Conservation (phyloP, 148 eudicot genomes). For the Arbutus unedo region DNA sequence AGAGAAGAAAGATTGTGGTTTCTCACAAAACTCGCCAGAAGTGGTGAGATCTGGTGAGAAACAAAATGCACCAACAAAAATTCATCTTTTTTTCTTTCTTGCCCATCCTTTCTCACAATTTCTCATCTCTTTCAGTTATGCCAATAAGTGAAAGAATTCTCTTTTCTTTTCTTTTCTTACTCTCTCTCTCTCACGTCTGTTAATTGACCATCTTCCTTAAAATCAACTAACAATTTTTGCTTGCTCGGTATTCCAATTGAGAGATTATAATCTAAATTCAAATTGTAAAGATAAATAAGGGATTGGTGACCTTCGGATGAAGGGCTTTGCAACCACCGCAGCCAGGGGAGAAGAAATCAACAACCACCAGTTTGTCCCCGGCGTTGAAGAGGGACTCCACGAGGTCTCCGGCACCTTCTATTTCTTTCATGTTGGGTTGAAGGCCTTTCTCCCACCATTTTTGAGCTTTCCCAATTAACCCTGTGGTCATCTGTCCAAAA, state of each 20-base stretch:
- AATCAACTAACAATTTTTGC: background rate
- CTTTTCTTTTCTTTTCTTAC: background rate
- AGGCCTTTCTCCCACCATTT: conserved; percentile 91
- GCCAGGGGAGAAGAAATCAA: conserved; percentile 84
- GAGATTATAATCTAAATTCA: background rate
- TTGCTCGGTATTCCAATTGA: background rate
- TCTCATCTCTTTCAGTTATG: no score
- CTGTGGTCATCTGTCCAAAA: conserved; percentile 38
- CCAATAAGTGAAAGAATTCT: no score
- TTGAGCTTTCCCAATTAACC: conserved; percentile 55
- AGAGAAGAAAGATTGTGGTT: background rate
- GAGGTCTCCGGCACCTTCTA: conserved; percentile 60
- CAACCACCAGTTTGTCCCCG: conserved; percentile 67
- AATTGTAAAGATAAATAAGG: background rate
- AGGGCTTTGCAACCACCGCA: conserved; percentile 91
- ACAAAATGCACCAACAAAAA: background rate
- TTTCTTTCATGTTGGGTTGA: conserved; percentile 68
- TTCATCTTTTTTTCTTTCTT: no score
- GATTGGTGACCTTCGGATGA: conserved; percentile 67
- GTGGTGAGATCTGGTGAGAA: background rate
- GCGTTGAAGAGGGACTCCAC: conserved; percentile 64
- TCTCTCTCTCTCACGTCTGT: background rate
- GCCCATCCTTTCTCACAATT: no score
- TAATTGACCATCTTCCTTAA: background rate
- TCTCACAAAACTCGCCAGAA: no score